Conservation (phyloP, 306 rosid species). For the Biancaea sappan region DNA sequence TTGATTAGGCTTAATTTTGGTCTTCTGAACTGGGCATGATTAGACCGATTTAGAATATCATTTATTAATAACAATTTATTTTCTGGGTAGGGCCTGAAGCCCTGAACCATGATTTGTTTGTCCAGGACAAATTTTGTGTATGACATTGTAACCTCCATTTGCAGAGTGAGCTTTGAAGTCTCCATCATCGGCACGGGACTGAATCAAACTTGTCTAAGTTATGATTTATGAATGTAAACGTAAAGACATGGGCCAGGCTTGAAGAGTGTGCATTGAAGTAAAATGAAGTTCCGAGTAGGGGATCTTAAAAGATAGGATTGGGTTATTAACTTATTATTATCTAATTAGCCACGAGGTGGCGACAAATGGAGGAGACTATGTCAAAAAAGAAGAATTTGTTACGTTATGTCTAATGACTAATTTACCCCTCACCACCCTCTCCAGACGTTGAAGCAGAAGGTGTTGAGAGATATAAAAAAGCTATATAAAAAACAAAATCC, state of each 20-base stretch:
- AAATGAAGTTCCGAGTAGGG: background rate
- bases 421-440: constrained; percentile 4
- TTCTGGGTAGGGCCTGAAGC: no score
- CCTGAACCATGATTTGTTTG: no score
- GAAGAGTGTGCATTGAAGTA: background rate
- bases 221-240: background rate
- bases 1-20: no score
- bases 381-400: background rate
- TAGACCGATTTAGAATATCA: no score
- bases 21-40: no score
- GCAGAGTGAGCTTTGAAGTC: no score
- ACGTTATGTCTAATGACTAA: constrained; percentile 1
- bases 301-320: background rate
- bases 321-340: constrained; percentile 1
- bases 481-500: background rate
- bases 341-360: background rate
- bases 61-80: no score
- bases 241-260: background rate
- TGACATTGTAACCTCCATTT: background rate
- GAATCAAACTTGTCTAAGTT: background rate
- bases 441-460: no score
- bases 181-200: no score
- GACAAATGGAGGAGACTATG: background rate
- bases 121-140: background rate
- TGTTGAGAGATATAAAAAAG: no score